Conservation (phyloP, 495 filamentous ascomycete species). For the Aspergillus cristatus region DNA sequence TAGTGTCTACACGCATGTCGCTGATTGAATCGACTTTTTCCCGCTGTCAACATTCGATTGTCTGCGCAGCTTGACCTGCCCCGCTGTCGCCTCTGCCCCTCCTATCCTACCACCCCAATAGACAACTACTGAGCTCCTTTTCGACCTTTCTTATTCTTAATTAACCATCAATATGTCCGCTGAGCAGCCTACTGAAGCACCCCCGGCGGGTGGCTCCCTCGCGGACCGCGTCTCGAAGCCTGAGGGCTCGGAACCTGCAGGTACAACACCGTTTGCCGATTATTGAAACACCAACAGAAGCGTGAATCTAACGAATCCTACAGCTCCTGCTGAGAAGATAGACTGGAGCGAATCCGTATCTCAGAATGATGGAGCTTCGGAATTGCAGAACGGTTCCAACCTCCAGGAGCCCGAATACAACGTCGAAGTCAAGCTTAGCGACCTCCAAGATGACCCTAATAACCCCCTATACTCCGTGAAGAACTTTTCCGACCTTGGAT, state of each 20-base stretch:
- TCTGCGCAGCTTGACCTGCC: no score
- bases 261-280: neutral
- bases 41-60: no score
- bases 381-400: constrained; percentile 33
- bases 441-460: constrained; percentile 76
- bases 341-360: no score
- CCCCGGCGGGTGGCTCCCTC: constrained; percentile 35
- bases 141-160: no score
- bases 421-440: constrained; percentile 83
- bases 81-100: no score
- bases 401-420: constrained; percentile 69
- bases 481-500: constrained; percentile 75
- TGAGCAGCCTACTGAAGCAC: constrained; percentile 17
- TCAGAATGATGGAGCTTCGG: constrained; percentile 42
- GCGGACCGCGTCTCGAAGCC: constrained; percentile 54
- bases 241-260: constrained; percentile 15
- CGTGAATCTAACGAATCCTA: no score
- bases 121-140: no score
- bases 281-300: neutral
- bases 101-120: no score
- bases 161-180: constrained; percentile 24
- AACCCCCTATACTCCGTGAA: constrained; percentile 81
- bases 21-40: no score
- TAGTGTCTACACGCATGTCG: no score
- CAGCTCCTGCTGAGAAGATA: no score